phyloP scores from a whole-genome alignment of 2,329 filamentous ascomycete species.

The Fusarium stilboides region DNA sequence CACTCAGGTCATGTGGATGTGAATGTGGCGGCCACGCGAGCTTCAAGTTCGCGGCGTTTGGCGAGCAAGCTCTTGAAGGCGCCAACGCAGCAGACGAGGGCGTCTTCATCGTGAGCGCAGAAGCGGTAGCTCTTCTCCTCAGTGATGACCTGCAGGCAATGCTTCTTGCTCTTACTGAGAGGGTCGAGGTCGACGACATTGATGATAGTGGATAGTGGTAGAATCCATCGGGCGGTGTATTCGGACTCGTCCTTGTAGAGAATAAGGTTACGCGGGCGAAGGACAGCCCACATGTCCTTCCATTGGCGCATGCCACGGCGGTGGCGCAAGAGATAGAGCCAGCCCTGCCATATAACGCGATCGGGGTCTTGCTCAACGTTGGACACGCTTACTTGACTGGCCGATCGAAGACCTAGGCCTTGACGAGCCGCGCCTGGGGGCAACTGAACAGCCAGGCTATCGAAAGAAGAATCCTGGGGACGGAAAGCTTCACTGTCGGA shows the following conservation, averaged over 20 bases:
- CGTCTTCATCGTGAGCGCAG: slow-evolving; percentile 84
- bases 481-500: slow-evolving; percentile 76
- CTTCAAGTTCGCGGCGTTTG: slow-evolving; percentile 76
- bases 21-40: slow-evolving; percentile 57
- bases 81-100: slow-evolving; percentile 86
- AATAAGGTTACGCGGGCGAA: slow-evolving; percentile 86
- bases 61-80: slow-evolving; percentile 89
- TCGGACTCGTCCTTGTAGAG: slow-evolving; percentile 95
- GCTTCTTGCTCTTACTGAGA: slow-evolving; percentile 84
- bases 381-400: slow-evolving; percentile 73
- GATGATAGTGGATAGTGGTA: slow-evolving; percentile 84
- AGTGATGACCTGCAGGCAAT: slow-evolving; percentile 93
- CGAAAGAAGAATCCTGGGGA: slow-evolving; percentile 66
- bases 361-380: slow-evolving; percentile 77
- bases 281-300: slow-evolving; percentile 95
- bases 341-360: slow-evolving; percentile 94
- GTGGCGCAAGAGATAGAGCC: slow-evolving; percentile 86
- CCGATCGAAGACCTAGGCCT: slow-evolving; percentile 64
- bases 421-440: slow-evolving; percentile 51
- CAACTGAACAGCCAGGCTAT: slow-evolving; percentile 63
- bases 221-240: slow-evolving; percentile 87
- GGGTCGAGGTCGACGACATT: slow-evolving; percentile 95
- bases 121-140: slow-evolving; percentile 90
- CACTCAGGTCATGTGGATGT: slow-evolving; percentile 32
- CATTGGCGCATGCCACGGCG: slow-evolving; percentile 89